Evolutionary conservation across 2,329 filamentous ascomycete species (phyloP), one percentile per base, ranked within the genome.

Genomic region (Ascocoryne sarcoides): DNA sequence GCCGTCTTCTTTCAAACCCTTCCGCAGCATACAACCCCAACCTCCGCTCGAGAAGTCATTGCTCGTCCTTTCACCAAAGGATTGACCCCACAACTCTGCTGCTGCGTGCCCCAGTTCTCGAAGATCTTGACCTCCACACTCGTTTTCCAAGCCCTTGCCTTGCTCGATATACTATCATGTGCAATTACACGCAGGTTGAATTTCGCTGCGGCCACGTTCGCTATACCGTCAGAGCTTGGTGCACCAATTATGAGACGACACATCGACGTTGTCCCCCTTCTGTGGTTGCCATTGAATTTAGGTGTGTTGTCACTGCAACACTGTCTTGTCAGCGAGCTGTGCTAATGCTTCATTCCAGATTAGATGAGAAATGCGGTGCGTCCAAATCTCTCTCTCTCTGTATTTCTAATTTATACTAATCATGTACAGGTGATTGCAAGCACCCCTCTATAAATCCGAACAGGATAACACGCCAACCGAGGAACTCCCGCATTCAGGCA

Each of bases 141-240:
- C n/a, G 30, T 7, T 15, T 32, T 32, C 26, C n/a, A n/a, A n/a
- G n/a, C n/a, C n/a, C n/a, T n/a, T n/a, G n/a, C n/a, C n/a, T n/a
- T n/a, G n/a, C n/a, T n/a, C n/a, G n/a, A n/a, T n/a, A n/a, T n/a
- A n/a, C n/a, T 14, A 14, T 16, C 32, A 39, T 39, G 30, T 39
- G 30, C 30, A 19, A 33, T 12, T 39, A 75, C 48, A 73, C 66
- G 18, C 65, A 73, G 57, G 70, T 75, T 36, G 67, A 71, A 44
- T 75, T 72, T 55, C 62, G 64, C 37, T 75, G 71, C 57, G 63
- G 63, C 34, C 70, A 75, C 56, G 57, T 69, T 40, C 64, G 70
- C 28, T 73, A 68, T 49, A 66, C 66, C 4, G 70, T 75, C 35
- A 65, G 67, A 46, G 67, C 68, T n/a, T 74, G 70, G 70, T 75